Conservation (phyloP, 441 rosid genomes). For the Euphorbia schlechtendalii region DNA sequence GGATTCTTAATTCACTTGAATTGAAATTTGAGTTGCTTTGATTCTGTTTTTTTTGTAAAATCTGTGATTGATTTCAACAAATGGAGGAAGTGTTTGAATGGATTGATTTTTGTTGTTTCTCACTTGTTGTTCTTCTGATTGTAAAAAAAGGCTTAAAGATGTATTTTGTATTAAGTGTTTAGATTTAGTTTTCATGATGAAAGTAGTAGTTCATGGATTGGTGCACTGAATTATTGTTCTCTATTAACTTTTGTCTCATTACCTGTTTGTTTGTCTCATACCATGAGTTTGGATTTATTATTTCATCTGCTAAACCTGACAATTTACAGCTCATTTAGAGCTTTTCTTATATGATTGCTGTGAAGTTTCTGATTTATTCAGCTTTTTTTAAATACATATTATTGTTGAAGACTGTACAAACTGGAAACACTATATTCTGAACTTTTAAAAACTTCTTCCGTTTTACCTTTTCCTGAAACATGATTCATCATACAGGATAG, state of each 20-base stretch:
- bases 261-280: not conserved
- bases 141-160: not conserved
- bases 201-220: slow-evolving; percentile 2
- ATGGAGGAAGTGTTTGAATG: no score
- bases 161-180: no score
- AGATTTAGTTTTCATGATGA: slow-evolving; percentile 6
- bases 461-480: not conserved
- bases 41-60: no score
- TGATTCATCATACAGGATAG: not conserved
- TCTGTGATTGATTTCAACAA: no score
- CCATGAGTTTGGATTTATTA: not conserved
- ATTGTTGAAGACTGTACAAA: not conserved
- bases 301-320: not conserved
- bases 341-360: not conserved
- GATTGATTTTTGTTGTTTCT: no score
- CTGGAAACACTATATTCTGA: not conserved
- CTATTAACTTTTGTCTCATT: not conserved
- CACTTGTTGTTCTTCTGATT: no score
- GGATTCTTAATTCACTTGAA: no score
- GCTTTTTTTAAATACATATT: not conserved
- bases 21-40: no score
- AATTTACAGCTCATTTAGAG: slow-evolving; percentile 5
- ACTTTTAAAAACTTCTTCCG: not conserved
- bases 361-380: not conserved
- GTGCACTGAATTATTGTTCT: not conserved